These are phyloP conservation scores for Rosellinia necatrix DNA, from an alignment of 2,329 filamentous ascomycete genomes.

Conservation along the genomic window DNA sequence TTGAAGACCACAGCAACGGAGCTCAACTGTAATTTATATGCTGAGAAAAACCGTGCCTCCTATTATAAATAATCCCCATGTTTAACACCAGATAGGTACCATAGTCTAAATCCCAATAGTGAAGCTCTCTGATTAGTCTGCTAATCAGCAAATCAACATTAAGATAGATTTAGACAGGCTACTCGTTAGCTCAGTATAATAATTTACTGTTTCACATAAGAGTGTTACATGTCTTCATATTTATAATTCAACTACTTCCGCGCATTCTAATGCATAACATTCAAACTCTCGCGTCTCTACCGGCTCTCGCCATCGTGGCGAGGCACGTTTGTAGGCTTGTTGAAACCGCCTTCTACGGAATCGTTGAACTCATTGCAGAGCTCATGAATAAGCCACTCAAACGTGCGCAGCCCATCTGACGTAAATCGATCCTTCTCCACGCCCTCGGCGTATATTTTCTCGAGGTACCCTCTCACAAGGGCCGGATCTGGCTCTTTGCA, in stretches of 20 bases:
- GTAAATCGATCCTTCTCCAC: background rate
- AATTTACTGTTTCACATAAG: too few relatives aligned
- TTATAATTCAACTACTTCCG: too few relatives aligned
- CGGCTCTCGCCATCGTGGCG: too few relatives aligned
- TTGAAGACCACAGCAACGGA: constrained; percentile 57
- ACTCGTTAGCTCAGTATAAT: too few relatives aligned
- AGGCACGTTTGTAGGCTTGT: background rate
- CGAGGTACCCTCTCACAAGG: background rate
- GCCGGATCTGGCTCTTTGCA: background rate
- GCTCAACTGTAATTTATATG: background rate
- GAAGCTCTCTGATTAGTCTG: background rate
- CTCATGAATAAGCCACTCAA: constrained; percentile 1
- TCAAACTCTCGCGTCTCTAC: background rate
- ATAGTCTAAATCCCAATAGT: background rate
- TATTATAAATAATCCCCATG: too few relatives aligned
- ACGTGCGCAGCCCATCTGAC: background rate
- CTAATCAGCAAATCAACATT: too few relatives aligned
- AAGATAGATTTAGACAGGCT: too few relatives aligned
- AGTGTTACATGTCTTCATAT: too few relatives aligned
- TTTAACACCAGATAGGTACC: background rate
- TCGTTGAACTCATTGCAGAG: constrained; percentile 4
- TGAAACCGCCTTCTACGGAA: background rate
- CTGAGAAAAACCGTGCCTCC: background rate
- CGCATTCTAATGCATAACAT: too few relatives aligned
- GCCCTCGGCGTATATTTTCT: background rate